Evolutionary conservation across 169 alveolate species (phyloP), one percentile per base, ranked within the genome.

Genomic region (Ichthyophthirius multifiliis): DNA sequence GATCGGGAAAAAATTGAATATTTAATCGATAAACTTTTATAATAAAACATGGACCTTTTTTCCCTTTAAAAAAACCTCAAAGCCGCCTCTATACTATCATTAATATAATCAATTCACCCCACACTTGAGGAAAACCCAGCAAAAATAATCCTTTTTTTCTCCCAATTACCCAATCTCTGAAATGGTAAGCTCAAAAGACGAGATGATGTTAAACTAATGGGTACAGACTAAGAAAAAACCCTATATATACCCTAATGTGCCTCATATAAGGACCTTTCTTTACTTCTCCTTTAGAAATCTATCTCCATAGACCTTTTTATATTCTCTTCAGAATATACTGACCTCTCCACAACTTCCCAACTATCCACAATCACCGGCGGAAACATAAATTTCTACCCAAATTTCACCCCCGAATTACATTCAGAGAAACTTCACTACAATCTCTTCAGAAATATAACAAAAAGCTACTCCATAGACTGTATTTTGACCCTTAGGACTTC

Each of bases 351-450:
- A 43, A 82, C 83, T 30, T 74, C 83, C 65, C 67, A 74, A 34
- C 73, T 89, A 43, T 77, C 88, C 18, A 89, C 77, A 74, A 48
- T 83, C 12, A 89, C 93, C 9, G 93, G 93, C 5, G 93, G 93
- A 20, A 43, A 46, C 18, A 37, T 86, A 31, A 86, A 87, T 23
- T 82, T 74, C 65, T 84, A 89, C 65, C 87, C 81, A 55, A 73
- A 89, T 78, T 84, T 62, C 43, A 20, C 41, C 34, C 55, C 65
- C 65, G 75, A 75, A 65, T 32, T 10, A 10, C 77, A 78, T 64
- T 86, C 83, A 74, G 95, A 91, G 41, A 90, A 88, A 76, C 73
- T 93, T 43, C 92, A 90, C 75, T 93, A 93, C 83, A 91, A 90
- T 20, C 20, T 93, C 27, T 89, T 89, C 67, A 87, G 97, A 81